A percentile compares a stretch with the other conserved stretches of the same genome.
These are phyloP conservation scores for Podaxis mareebaensis DNA, from an alignment of 768 basidiomycete genomes.

Conservation along the genomic window DNA sequence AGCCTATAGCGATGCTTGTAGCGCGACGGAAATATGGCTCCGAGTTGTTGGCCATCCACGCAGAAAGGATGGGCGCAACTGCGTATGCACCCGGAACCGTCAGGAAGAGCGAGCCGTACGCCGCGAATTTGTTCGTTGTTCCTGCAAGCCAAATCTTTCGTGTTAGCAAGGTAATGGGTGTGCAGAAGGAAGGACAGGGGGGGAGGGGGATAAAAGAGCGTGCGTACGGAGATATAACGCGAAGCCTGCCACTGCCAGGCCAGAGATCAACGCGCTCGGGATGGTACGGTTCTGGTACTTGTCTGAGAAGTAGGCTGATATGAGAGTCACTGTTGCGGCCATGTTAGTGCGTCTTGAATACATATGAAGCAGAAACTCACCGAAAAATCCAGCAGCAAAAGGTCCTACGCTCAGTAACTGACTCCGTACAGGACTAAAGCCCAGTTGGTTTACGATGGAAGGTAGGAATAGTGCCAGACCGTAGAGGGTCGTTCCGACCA, in stretches of 20 bases:
- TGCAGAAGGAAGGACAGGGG: not conserved
- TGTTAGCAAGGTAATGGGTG: not conserved
- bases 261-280: slow-evolving; percentile 23
- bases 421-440: slow-evolving; percentile 31
- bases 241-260: slow-evolving; percentile 31
- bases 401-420: slow-evolving; percentile 40
- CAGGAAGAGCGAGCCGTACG: slow-evolving; percentile 36
- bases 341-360: not conserved
- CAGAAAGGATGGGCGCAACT: slow-evolving; percentile 27
- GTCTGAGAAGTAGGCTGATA: slow-evolving; percentile 29
- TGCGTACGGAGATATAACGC: slow-evolving; percentile 29
- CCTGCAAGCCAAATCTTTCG: slow-evolving; percentile 16
- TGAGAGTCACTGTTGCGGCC: slow-evolving; percentile 23
- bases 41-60: slow-evolving; percentile 40
- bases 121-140: slow-evolving; percentile 24
- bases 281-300: slow-evolving; percentile 27
- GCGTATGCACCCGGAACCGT: slow-evolving; percentile 37
- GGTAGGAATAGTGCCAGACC: slow-evolving; percentile 38
- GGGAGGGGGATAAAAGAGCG: not conserved
- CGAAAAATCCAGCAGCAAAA: slow-evolving; percentile 35
- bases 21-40: slow-evolving; percentile 38
- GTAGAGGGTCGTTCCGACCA: slow-evolving; percentile 35
- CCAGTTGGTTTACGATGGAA: slow-evolving; percentile 38
- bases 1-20: slow-evolving; percentile 34
- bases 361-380: slow-evolving; percentile 21